Base-by-base conservation (phyloP, 2,329 filamentous ascomycete genomes). In the Hymenoscyphus linearis region DNA sequence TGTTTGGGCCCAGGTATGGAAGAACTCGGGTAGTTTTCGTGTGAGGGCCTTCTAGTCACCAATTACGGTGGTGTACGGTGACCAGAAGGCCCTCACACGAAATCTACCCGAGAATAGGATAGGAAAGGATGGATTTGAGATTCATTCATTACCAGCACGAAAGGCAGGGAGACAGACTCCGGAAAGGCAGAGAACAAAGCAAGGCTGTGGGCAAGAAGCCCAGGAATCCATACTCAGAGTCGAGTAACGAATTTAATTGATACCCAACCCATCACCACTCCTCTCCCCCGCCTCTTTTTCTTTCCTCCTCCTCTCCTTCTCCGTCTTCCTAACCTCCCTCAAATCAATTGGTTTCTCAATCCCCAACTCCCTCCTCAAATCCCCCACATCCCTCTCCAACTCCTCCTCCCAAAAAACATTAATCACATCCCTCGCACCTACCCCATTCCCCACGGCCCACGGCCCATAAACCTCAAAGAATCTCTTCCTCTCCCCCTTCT, bases 351-450 rank as follows among this genome's bases (percentile, higher is more conserved):
- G 95, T 72, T 85, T 85, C 78, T 98, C 91, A 59, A 99, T 92
- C 2, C 90, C 87, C 69, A 99, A 73, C 72, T 92, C 82, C 4
- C 71, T 74, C 66, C 95, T 83, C 73, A 99, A 72, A 66, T 87
- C 89, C 57, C 85, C 82, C 27, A 96, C 90, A 74, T 96, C 88
- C 61, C 86, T 90, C 77, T 93, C 88, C 67, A 99, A 76, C 77
- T 93, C 84, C 79, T 98, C 91, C 76, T 99, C 95, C 95, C 95
- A 99, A 73, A 96, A 99, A 1, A 99, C 87, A 74, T 97, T 97
- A 67, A 99, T 93, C 36, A 98, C 80, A 71, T 96, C 90, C 70
- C 89, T 85, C 55, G 86, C 47, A 60, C 83, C 78, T 66, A 91
- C 74, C 14, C 95, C 95, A 74, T 96, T 98, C 59, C 84, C 79